Conservation (phyloP, 208 protist genomes). For the Acanthamoeba healyi region DNA sequence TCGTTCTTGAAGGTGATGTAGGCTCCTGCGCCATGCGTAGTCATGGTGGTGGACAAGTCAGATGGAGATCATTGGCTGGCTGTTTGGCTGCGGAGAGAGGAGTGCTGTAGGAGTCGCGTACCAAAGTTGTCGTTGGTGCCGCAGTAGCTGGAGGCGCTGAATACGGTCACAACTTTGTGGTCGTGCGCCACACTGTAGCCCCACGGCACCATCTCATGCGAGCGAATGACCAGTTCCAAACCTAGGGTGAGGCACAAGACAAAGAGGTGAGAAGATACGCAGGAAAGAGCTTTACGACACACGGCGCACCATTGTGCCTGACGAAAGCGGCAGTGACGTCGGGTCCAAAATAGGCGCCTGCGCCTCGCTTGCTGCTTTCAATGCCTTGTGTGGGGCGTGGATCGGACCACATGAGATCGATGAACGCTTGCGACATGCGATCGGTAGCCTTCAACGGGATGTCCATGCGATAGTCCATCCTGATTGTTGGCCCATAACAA, state of each 20-base stretch:
- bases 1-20: conserved; percentile 20
- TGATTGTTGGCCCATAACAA: not conserved
- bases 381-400: conserved; percentile 90
- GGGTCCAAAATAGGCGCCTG: conserved; percentile 96
- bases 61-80: too few species aligned
- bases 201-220: conserved; percentile 94
- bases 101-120: too few species aligned
- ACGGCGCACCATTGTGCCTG: conserved; percentile 92
- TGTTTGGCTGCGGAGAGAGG: too few species aligned
- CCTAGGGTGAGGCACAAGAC: not conserved
- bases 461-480: conserved; percentile 54
- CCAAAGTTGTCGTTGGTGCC: conserved; percentile 72
- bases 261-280: not conserved
- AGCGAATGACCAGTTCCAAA: conserved; percentile 92
- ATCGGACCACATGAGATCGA: conserved; percentile 97
- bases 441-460: conserved; percentile 2
- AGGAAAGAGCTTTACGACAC: too few species aligned
- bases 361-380: conserved; percentile 95
- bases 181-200: conserved; percentile 95
- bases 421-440: conserved; percentile 84
- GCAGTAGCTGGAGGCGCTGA: conserved; percentile 98
- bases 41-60: too few species aligned
- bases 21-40: not conserved
- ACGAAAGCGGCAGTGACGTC: conserved; percentile 97
- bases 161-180: conserved; percentile 95